phyloP scores from a whole-genome alignment of 345 rosid species.

The Geranium brycei region DNA sequence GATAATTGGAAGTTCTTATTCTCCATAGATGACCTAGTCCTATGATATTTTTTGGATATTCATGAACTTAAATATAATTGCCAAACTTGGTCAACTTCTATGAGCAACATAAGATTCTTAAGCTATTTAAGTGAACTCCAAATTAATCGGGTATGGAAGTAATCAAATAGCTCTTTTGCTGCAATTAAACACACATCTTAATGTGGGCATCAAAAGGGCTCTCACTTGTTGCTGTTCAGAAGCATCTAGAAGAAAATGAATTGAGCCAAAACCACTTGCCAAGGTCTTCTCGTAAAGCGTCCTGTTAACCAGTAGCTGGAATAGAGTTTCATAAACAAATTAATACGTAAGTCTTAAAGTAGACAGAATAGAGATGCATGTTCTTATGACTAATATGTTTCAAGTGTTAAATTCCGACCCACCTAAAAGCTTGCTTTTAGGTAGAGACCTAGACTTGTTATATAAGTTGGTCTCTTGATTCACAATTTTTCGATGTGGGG shows the following conservation, averaged over 20 bases:
- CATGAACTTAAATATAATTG: too few relatives aligned
- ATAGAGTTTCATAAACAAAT: conserved; percentile 12
- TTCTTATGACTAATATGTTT: background rate
- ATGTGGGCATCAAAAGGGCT: conserved; percentile 3
- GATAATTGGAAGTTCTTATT: background rate
- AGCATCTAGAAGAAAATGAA: conserved; percentile 92
- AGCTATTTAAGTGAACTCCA: background rate
- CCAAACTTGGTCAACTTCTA: too few relatives aligned
- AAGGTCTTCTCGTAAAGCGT: conserved; percentile 92
- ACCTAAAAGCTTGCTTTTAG: too few relatives aligned
- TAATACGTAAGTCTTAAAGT: background rate
- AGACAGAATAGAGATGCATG: background rate
- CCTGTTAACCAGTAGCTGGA: conserved; percentile 80
- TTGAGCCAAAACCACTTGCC: conserved; percentile 92
- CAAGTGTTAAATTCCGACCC: background rate
- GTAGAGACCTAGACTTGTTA: too few relatives aligned
- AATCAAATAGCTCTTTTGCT: background rate
- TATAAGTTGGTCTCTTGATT: too few relatives aligned
- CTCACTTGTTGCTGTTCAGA: conserved; percentile 91
- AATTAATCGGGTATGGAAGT: background rate
- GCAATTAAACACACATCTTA: background rate
- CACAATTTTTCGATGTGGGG: too few relatives aligned
- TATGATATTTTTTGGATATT: too few relatives aligned
- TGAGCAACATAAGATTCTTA: too few relatives aligned
- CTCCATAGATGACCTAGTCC: too few relatives aligned